Conservation (phyloP, 2,329 filamentous ascomycete species). For the Monosporascus ibericus region DNA sequence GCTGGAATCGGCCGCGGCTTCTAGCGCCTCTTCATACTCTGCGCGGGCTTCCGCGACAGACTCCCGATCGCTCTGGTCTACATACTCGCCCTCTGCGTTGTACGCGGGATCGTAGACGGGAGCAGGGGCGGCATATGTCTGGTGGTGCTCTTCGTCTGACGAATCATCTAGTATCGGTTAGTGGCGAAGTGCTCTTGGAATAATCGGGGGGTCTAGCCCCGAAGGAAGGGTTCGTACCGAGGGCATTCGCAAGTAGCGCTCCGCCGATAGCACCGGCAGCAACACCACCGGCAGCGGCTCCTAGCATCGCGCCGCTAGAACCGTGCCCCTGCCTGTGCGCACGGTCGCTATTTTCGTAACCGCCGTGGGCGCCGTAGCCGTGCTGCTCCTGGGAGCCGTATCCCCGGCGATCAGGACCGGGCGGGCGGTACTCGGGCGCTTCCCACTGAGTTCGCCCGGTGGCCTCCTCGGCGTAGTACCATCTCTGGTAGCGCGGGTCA, state of each 20-base stretch:
- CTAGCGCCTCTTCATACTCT: constrained; percentile 35
- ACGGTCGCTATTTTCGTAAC: constrained; percentile 3
- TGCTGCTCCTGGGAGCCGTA: constrained; percentile 12
- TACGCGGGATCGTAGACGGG: constrained; percentile 30
- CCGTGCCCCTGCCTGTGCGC: too few species aligned
- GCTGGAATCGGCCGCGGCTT: constrained; percentile 32
- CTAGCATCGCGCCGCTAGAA: constrained; percentile 44
- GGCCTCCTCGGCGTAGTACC: constrained; percentile 58
- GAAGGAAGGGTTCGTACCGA: constrained; percentile 35
- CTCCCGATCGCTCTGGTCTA: constrained; percentile 35
- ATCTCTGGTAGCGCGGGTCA: constrained; percentile 54
- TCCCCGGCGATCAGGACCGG: constrained; percentile 12
- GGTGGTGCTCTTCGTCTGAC: constrained; percentile 20
- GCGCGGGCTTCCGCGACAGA: constrained; percentile 31
- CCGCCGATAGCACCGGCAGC: constrained; percentile 51
- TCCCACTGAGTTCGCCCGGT: constrained; percentile 62
- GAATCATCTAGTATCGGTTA: constrained; percentile 22
- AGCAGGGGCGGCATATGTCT: constrained; percentile 21
- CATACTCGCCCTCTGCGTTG: constrained; percentile 35
- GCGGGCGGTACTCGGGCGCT: constrained; percentile 36
- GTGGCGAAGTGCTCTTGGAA: background rate
- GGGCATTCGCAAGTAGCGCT: constrained; percentile 48
- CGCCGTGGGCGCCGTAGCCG: constrained; percentile 9
- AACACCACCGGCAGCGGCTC: constrained; percentile 51
- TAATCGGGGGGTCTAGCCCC: background rate